Conservation (phyloP, 2,329 filamentous ascomycete species). For the Magnaporthiopsis incrustans region DNA sequence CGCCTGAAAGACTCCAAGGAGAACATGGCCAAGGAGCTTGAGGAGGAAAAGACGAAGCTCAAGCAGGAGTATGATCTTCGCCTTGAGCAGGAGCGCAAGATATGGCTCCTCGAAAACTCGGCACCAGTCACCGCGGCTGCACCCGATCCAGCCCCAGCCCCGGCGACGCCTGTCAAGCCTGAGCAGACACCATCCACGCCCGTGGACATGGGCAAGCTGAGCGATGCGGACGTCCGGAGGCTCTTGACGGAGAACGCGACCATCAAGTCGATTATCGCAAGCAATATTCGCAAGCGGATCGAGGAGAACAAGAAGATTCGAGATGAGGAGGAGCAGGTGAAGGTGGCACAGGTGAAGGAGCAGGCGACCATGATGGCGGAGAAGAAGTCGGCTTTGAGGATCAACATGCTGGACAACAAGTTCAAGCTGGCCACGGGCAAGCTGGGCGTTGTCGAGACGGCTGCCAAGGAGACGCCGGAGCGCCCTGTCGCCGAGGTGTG, state of each 20-base stretch:
- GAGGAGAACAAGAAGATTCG: constrained; percentile 57
- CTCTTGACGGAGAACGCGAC: constrained; percentile 49
- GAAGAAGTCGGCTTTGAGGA: constrained; percentile 65
- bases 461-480: constrained; percentile 77
- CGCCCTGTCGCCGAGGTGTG: constrained; percentile 81
- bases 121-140: constrained; percentile 15
- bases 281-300: constrained; percentile 63
- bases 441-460: constrained; percentile 69
- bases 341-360: constrained; percentile 45
- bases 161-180: constrained; percentile 16
- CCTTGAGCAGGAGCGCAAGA: constrained; percentile 55
- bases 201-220: constrained; percentile 38
- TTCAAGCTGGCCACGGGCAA: constrained; percentile 58
- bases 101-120: constrained; percentile 47
- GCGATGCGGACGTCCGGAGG: constrained; percentile 48
- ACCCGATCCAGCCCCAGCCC: constrained; percentile 11
- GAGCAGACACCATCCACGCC: not conserved
- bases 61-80: constrained; percentile 37
- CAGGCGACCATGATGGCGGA: constrained; percentile 64
- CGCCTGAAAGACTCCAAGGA: constrained; percentile 61
- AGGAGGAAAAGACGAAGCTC: constrained; percentile 44
- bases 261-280: constrained; percentile 48
- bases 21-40: constrained; percentile 41
- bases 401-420: constrained; percentile 73
- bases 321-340: constrained; percentile 42